Percentiles rank a stretch among this genome's conserved stretches.
phyloP scores from a whole-genome alignment of 1,284 basidiomycete genomes.

The Meripilus lineatus region DNA sequence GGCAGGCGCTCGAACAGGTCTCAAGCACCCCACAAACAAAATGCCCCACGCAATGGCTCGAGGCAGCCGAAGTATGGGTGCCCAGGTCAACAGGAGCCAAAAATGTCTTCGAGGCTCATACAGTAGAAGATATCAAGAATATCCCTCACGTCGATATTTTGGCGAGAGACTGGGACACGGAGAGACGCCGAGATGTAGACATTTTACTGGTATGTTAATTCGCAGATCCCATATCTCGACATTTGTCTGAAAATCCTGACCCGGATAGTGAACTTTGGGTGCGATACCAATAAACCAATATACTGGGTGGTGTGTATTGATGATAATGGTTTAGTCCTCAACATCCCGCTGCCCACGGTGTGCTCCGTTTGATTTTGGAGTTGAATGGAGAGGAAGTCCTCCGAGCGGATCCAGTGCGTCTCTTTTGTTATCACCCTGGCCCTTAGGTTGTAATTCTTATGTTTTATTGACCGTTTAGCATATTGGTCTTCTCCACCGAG shows the following conservation, averaged over 20 bases:
- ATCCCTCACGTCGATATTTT: conserved; percentile 76
- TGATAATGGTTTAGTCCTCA: conserved; percentile 61
- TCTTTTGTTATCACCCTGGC: not conserved
- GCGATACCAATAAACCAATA: not conserved
- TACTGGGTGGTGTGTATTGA: not conserved
- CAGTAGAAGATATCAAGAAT: conserved; percentile 79
- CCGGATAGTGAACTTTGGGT: conserved; percentile 83
- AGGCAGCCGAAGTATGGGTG: conserved; percentile 6
- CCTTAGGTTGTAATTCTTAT: conserved; percentile 1
- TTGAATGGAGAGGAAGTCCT: conserved; percentile 96
- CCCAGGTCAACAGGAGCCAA: conserved; percentile 30
- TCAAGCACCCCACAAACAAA: conserved; percentile 15
- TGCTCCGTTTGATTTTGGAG: conserved; percentile 96
- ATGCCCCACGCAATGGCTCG: no score
- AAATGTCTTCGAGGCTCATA: conserved; percentile 59
- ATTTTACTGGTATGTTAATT: conserved; percentile 74
- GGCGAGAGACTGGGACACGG: conserved; percentile 64
- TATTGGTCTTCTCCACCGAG: conserved; percentile 94
- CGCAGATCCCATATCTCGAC: not conserved
- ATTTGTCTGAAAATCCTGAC: conserved; percentile 6
- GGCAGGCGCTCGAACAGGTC: conserved; percentile 21
- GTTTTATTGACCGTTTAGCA: conserved; percentile 47
- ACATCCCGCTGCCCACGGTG: conserved; percentile 98
- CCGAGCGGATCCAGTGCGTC: conserved; percentile 79
- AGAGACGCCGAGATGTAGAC: conserved; percentile 83